Evolutionary conservation across 768 basidiomycete species (phyloP), one percentile per base, ranked within the genome.

Genomic region (Serpula lacrymans): DNA sequence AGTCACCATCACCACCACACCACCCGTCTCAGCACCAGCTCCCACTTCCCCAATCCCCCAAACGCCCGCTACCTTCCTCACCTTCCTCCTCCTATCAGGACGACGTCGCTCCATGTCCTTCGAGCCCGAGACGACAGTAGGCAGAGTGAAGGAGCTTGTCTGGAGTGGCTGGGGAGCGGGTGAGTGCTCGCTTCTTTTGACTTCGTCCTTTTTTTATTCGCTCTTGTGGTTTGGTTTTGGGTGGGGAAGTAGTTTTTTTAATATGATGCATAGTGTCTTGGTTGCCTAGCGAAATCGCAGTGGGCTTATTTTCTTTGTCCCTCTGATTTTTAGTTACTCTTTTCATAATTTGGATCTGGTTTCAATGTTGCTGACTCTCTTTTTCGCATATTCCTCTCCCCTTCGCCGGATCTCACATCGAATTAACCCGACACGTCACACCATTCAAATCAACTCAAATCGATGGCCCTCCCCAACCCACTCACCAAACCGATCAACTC

Each of bases 111-210:
- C 79, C 1, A 85, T 88, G 76, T 65, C 73, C 0, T 90, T 90
- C 49, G 84, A 86, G 21, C 84, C 85, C 10, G 77, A 78, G 49
- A 84, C 76, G 16, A 83, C 84, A 0, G 67, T 89, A 23, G 84
- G 84, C 13, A 70, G 88, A 50, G 82, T 88, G 21, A 89, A 89
- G 62, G 88, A 90, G 64, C 73, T 90, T 34, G 77, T 82, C 26
- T 89, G 88, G 87, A 86, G 82, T 63, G 74, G 78, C 24, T 90
- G 88, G 87, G 84, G 84, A 21, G 64, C 68, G 51, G 85, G 86
- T 82, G 47, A 53, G 75, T 64, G 22, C 26, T n/a, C 23, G 34
- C 17, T 27, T 10, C 16, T 42, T 16, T 29, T 36, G 30, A 25
- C 18, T 40, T 11, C 23, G 13, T 22, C n/a, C 25, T 21, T 17